Percentiles rank a stretch among this genome's conserved stretches.
These are phyloP conservation scores for Volvox africanus DNA, from an alignment of 139 green algal species.

Conservation along the genomic window DNA sequence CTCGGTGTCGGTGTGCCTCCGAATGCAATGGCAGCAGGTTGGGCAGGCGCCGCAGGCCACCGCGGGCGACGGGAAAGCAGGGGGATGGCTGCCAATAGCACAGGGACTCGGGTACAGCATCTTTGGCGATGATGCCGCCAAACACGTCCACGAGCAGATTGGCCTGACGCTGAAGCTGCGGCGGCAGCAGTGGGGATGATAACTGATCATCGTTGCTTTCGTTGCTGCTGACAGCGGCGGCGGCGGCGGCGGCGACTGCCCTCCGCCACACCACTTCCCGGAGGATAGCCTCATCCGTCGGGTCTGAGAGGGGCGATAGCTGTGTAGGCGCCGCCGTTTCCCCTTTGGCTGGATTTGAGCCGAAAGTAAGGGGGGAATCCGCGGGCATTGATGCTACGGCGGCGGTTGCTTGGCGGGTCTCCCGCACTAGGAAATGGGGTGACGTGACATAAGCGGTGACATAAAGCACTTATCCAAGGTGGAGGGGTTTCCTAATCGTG, in stretches of 20 bases:
- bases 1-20: neutral
- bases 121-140: neutral
- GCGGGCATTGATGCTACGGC: too few species aligned
- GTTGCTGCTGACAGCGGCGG: too few species aligned
- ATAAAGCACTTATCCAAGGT: too few species aligned
- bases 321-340: neutral
- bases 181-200: neutral
- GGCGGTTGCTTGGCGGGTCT: too few species aligned
- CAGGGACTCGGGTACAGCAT: neutral
- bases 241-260: neutral
- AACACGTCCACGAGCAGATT: neutral
- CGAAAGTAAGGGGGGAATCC: too few species aligned
- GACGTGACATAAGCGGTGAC: too few species aligned
- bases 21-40: conserved; percentile 19
- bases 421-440: too few species aligned
- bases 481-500: too few species aligned
- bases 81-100: neutral
- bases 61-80: neutral
- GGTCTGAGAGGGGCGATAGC: neutral
- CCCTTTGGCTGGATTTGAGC: too few species aligned
- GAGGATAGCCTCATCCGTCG: neutral
- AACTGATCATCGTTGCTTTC: too few species aligned
- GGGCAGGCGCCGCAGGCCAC: neutral
- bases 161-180: neutral
- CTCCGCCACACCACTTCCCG: neutral